Percentiles rank a stretch among this genome's conserved stretches.
Conservation (phyloP, 495 filamentous ascomycete genomes). For the Podospora australis region DNA sequence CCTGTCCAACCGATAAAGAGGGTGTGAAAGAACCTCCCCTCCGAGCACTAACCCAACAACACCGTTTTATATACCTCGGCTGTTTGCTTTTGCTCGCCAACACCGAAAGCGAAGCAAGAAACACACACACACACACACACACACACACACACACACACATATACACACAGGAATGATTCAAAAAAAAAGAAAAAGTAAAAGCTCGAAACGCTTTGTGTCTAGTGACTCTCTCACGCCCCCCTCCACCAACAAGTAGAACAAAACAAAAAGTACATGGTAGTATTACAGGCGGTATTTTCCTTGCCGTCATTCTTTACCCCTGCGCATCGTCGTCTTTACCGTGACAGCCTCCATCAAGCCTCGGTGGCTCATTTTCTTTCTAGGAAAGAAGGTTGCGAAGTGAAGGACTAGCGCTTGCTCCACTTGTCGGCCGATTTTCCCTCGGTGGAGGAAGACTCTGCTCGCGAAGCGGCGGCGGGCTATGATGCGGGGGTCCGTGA, state of each 20-base stretch:
- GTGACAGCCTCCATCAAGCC: neutral
- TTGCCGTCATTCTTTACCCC: neutral
- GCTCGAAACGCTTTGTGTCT: neutral
- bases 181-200: constrained; percentile 1
- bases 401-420: constrained; percentile 71
- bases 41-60: neutral
- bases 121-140: neutral
- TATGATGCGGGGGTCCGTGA: neutral
- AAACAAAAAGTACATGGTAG: neutral
- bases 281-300: too few relatives aligned
- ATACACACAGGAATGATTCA: neutral
- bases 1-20: neutral
- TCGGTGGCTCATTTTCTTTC: neutral
- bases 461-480: constrained; percentile 20
- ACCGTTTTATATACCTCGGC: neutral
- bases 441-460: constrained; percentile 18
- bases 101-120: neutral
- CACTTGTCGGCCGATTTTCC: constrained; percentile 44
- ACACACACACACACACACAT: neutral
- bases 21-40: too few relatives aligned
- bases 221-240: neutral
- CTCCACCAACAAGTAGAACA: neutral
- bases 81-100: neutral
- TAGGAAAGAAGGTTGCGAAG: constrained; percentile 67
- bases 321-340: neutral